Base-by-base conservation (phyloP, 1,139 yeast genomes). In the Yamadazyma jaroonii region DNA sequence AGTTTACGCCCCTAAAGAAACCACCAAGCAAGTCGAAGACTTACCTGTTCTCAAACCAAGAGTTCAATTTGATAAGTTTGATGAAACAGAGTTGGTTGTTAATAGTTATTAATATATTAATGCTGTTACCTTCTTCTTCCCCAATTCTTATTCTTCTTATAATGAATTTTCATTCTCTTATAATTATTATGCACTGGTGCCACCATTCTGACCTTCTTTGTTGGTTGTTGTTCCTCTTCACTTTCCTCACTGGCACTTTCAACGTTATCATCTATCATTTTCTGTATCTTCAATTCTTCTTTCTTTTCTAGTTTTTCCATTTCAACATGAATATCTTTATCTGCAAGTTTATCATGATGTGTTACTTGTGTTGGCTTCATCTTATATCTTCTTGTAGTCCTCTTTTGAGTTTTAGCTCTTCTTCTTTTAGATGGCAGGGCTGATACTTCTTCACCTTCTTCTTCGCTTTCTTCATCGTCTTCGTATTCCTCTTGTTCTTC, bases 301-400 rank as follows among this genome's bases (percentile, higher is more conserved):
- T 49, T 45, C 24, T 62, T 53, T 8, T 64, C 54, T 4, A 70
- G 43, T 22, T 55, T 53, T 31, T 56, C 54, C 21, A 76, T 59
- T 39, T 61, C 67, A 12, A 62, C 56, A 35, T 73, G 79, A 7
- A 77, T 54, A 45, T 77, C 60, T 29, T 65, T 61, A 7, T 54
- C 53, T 37, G 64, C 72, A 3, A 54, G 50, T 2, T 34, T 45
- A 3, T 54, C 61, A 1, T 57, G 54, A 29, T 53, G 47, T 1
- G 32, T 35, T 5, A 33, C 40, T 12, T 55, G 52, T 9, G 68
- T 52, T 1, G 81, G 78, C 42, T 71, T 74, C 56, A 81, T 71
- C 41, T 74, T 76, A 54, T 77, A 79, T 40, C 83, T 66, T 46
- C 83, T 65, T 0, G 88, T 81, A 3, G 80, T 74, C 52, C 90